Conservation (phyloP, 2,329 filamentous ascomycete species). For the Nemania abortiva region DNA sequence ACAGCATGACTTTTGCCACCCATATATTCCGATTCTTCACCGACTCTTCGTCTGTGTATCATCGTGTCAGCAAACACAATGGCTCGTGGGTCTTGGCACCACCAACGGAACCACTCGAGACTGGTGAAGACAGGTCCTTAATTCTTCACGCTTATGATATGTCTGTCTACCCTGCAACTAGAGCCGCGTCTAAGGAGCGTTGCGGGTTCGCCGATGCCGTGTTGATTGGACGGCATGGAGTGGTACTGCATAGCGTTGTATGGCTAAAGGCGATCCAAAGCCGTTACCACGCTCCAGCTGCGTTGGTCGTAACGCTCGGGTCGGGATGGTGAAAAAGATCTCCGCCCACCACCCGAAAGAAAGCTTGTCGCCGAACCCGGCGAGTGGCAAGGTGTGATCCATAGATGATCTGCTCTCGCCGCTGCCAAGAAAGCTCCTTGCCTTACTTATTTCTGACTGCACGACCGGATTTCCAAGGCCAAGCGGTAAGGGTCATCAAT, state of each 20-base stretch:
- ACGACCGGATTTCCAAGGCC: neutral
- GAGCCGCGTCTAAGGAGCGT: neutral
- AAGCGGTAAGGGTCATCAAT: neutral
- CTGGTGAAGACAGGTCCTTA: neutral
- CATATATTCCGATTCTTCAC: conserved; percentile 26
- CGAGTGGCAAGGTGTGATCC: conserved; percentile 21
- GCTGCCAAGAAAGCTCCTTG: conserved; percentile 1
- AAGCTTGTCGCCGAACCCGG: conserved; percentile 10
- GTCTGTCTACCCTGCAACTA: neutral
- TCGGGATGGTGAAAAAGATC: neutral
- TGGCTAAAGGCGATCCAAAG: neutral
- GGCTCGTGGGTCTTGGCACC: conserved; percentile 21
- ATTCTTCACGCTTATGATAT: neutral
- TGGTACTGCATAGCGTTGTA: neutral
- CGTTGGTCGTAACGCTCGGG: neutral
- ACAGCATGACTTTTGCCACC: conserved; percentile 26
- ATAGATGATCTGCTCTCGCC: conserved; percentile 14
- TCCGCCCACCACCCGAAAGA: neutral
- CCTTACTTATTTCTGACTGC: neutral
- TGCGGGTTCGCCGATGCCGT: conserved; percentile 24
- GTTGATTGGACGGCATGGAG: neutral
- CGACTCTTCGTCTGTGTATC: conserved; percentile 31
- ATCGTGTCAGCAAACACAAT: conserved; percentile 35
- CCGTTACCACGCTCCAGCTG: neutral
- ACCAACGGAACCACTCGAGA: conserved; percentile 8